Base-by-base conservation (phyloP, 306 rosid genomes). In the Luffa aegyptiaca region DNA sequence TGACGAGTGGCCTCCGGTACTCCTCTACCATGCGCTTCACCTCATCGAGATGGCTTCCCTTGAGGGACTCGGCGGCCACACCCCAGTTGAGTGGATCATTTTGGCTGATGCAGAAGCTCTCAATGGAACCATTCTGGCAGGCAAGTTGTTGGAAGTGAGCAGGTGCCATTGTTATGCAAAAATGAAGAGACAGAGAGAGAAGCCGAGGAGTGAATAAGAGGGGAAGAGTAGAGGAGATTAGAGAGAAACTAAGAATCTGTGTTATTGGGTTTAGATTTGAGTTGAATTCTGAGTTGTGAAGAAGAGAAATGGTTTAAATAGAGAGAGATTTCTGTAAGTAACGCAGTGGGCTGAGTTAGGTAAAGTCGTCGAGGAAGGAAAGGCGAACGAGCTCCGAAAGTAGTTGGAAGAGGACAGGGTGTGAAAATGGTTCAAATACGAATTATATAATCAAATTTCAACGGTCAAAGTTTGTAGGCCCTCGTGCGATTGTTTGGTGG, bases 1-100 rank as follows among this genome's bases (percentile, higher is more conserved):
- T 66, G 5, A 94, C 92, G 21, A 84, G 44, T 4, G 72, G 72
- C 72, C 72, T 65, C 12, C 72, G 10, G 2, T 65, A 65, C 21
- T 65, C 72, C 6, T 65, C 48, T 0, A 65, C 48, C 72, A 65
- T 65, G 26, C 48, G 72, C 72, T 65, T 65, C 72, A 65, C 72
- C 72, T 65, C 72, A 37, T 65, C 72, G 5, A 65, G 72, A 65
- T 65, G 72, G 9, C 72, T 65, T 17, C 72, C 72, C 72, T 65
- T 36, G 72, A 65, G 48, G 4, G 72, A 14, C 5, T 65, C 72
- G 0, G 72, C 72, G 0, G 72, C 72, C 72, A 65, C 21, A 14
- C 72, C 72, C 72, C 72, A 65, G 10, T 65, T 65, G 6, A 65
- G 72, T 2, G 72, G 72, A 17, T 65, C 72, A 6, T 14, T 6